Conservation (phyloP, 139 green algal genomes). For the Chlorella sp. region DNA sequence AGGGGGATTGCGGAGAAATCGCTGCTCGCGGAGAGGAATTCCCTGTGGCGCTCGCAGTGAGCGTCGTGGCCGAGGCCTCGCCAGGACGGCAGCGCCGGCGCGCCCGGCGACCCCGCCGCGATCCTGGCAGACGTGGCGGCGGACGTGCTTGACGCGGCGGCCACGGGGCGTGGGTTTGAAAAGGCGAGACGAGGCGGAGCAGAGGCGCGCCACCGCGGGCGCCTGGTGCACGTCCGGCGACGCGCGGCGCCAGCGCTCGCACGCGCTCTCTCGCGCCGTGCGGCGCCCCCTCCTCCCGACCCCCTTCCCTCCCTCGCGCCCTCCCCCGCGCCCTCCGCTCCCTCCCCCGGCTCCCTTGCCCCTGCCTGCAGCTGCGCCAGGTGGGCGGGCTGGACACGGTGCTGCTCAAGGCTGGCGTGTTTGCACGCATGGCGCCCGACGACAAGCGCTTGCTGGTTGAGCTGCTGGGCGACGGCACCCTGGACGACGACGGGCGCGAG, state of each 20-base stretch:
- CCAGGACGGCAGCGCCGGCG: conserved; percentile 13
- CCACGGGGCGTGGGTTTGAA: conserved; percentile 70
- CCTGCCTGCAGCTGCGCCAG: conserved; percentile 50
- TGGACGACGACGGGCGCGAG: conserved; percentile 59
- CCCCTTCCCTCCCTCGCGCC: background rate
- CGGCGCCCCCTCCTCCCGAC: background rate
- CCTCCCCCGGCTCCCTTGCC: conserved; percentile 83
- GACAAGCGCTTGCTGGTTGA: conserved; percentile 89
- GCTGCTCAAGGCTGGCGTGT: conserved; percentile 70
- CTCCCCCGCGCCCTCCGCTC: background rate
- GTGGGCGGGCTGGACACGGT: conserved; percentile 64
- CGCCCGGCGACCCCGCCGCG: background rate
- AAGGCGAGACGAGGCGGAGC: conserved; percentile 9
- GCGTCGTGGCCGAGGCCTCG: conserved; percentile 28
- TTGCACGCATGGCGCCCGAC: conserved; percentile 86
- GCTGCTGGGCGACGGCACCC: conserved; percentile 68
- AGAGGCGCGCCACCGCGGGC: background rate
- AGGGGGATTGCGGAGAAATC: no score
- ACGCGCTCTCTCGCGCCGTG: conserved; percentile 57
- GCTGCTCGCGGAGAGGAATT: no score
- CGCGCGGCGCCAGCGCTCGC: conserved; percentile 52
- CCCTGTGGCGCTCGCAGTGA: conserved; percentile 43
- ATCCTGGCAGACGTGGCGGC: conserved; percentile 53
- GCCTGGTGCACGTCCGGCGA: background rate
- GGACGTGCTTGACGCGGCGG: conserved; percentile 51